Conservation (phyloP, 2,329 filamentous ascomycete genomes). For the Cladosporium sp. region DNA sequence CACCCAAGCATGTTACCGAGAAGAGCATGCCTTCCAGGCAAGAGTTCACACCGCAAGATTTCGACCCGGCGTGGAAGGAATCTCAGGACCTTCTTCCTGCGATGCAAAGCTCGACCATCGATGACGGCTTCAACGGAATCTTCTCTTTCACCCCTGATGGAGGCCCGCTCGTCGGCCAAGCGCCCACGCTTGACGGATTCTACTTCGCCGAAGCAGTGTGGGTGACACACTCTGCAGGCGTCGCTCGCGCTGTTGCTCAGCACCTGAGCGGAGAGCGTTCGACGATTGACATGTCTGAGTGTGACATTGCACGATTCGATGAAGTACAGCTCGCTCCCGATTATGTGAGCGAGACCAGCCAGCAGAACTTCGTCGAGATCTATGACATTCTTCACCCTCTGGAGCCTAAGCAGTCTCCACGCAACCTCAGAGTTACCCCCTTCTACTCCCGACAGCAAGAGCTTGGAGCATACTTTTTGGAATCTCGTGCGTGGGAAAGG, state of each 20-base stretch:
- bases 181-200: constrained; percentile 56
- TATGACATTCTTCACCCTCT: constrained; percentile 62
- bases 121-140: constrained; percentile 60
- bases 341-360: constrained; percentile 56
- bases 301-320: constrained; percentile 58
- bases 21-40: constrained; percentile 61
- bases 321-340: constrained; percentile 52
- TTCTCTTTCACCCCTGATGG: constrained; percentile 64
- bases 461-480: constrained; percentile 56
- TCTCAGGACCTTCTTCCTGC: constrained; percentile 52
- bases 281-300: constrained; percentile 53
- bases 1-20: constrained; percentile 51
- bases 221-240: constrained; percentile 62
- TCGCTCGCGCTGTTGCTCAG: constrained; percentile 57
- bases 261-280: constrained; percentile 54
- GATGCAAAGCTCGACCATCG: constrained; percentile 48
- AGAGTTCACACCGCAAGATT: constrained; percentile 56
- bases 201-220: constrained; percentile 62
- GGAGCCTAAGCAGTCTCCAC: constrained; percentile 53
- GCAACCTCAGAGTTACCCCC: constrained; percentile 55
- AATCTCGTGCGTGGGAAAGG: constrained; percentile 57
- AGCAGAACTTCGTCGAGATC: constrained; percentile 59
- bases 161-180: constrained; percentile 54
- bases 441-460: constrained; percentile 53
- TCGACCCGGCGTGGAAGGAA: constrained; percentile 56